phyloP scores from a whole-genome alignment of 805 yeast species.

The Yamadazyma insecticola region DNA sequence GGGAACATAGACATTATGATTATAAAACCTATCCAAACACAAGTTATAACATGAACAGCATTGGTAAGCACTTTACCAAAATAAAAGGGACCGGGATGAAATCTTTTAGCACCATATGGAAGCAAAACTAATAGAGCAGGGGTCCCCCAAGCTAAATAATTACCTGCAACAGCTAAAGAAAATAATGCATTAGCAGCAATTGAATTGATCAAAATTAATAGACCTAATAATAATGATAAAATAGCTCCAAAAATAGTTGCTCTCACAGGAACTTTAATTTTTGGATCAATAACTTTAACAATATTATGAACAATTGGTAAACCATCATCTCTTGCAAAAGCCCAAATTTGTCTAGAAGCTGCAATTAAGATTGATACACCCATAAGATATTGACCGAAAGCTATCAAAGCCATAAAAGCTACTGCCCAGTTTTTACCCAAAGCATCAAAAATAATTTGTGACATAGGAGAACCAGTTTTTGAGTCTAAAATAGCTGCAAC shows the following conservation, averaged over 20 bases:
- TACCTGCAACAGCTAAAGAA: constrained; percentile 59
- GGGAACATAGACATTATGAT: constrained; percentile 65
- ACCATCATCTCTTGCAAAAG: constrained; percentile 74
- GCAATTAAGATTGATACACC: constrained; percentile 61
- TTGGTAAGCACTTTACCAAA: constrained; percentile 48
- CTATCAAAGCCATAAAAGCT: constrained; percentile 55
- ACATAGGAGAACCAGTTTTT: constrained; percentile 56
- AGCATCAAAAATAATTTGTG: constrained; percentile 59
- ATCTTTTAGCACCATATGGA: constrained; percentile 45
- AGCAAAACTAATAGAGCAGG: constrained; percentile 55
- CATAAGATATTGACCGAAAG: constrained; percentile 62
- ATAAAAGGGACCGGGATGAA: constrained; percentile 64
- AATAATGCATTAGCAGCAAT: constrained; percentile 68
- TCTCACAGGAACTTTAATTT: constrained; percentile 57
- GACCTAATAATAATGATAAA: constrained; percentile 50
- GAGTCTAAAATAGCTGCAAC: constrained; percentile 39
- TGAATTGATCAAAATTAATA: constrained; percentile 52
- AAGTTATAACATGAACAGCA: constrained; percentile 41
- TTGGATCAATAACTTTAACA: constrained; percentile 54
- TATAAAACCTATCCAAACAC: constrained; percentile 46
- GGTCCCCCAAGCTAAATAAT: constrained; percentile 55
- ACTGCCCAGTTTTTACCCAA: constrained; percentile 64
- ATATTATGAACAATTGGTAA: constrained; percentile 52
- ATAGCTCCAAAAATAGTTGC: constrained; percentile 55
- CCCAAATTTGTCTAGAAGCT: constrained; percentile 68